Percentiles rank a stretch among this genome's conserved stretches.
phyloP scores from a whole-genome alignment of 345 rosid genomes.

The Tarenaya hassleriana region DNA sequence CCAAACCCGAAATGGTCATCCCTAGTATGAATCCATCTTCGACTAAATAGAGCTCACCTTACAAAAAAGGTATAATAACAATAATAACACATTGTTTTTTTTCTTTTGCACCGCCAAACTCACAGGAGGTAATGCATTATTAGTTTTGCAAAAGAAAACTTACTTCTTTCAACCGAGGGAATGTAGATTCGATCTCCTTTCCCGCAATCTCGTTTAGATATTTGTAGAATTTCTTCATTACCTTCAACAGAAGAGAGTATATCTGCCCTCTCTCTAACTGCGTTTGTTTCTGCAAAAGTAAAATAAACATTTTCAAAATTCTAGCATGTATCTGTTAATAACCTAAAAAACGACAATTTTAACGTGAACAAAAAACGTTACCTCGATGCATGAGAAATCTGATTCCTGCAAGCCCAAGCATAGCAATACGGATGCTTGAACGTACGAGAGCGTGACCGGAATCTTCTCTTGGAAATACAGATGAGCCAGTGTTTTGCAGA shows the following conservation, averaged over 20 bases:
- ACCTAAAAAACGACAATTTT: constrained; percentile 8
- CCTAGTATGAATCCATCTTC: not conserved
- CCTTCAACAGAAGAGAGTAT: constrained; percentile 58
- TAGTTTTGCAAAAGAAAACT: constrained; percentile 22
- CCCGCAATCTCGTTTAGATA: constrained; percentile 55
- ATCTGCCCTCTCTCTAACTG: constrained; percentile 69
- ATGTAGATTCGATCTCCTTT: constrained; percentile 48
- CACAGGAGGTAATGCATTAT: constrained; percentile 5
- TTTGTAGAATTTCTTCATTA: constrained; percentile 68
- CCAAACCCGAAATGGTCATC: not conserved
- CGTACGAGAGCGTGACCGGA: constrained; percentile 65
- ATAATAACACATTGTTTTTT: not conserved
- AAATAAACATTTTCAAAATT: constrained; percentile 11
- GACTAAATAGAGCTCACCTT: not conserved
- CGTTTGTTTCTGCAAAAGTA: constrained; percentile 67
- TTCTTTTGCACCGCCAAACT: constrained; percentile 5
- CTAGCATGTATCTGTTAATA: constrained; percentile 12
- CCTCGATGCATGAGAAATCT: constrained; percentile 62
- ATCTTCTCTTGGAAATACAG: constrained; percentile 75
- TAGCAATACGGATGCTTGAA: constrained; percentile 76
- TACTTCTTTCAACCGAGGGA: constrained; percentile 80
- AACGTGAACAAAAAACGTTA: constrained; percentile 21
- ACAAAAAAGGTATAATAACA: too few relatives aligned
- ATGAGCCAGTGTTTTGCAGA: constrained; percentile 62
- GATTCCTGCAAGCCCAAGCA: constrained; percentile 82